Percentiles rank a stretch among this genome's conserved stretches.
Evolutionary conservation across 2,329 filamentous ascomycete genomes (phyloP).

Genomic region (Colletotrichum liaoningense): DNA sequence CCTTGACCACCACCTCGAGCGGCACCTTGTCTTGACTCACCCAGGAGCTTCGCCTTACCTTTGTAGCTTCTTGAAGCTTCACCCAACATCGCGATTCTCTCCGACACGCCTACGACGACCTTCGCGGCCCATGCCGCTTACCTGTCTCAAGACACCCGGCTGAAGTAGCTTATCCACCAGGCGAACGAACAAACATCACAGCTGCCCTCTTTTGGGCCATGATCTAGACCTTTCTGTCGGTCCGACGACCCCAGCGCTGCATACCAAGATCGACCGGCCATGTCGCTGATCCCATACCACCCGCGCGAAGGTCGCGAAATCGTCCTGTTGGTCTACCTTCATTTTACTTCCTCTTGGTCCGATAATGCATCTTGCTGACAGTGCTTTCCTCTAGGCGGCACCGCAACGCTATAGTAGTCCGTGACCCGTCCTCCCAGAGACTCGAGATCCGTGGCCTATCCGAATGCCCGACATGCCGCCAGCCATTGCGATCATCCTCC

Average conservation of each 20-base stretch:
- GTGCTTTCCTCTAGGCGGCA: slow-evolving; percentile 74
- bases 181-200: not conserved
- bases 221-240: not conserved
- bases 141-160: not conserved
- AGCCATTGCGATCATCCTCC: slow-evolving; percentile 68
- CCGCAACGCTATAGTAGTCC: slow-evolving; percentile 91
- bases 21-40: not conserved
- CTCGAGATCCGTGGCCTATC: slow-evolving; percentile 83
- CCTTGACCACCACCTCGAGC: not conserved
- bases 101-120: too few relatives aligned
- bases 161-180: not conserved
- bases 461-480: slow-evolving; percentile 93
- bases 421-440: slow-evolving; percentile 85
- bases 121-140: not conserved
- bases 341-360: not conserved
- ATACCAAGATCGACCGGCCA: slow-evolving; percentile 34
- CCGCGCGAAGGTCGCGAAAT: slow-evolving; percentile 80
- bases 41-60: not conserved
- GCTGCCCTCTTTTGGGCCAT: not conserved
- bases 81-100: too few relatives aligned
- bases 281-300: slow-evolving; percentile 83
- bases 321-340: slow-evolving; percentile 74
- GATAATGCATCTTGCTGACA: not conserved
- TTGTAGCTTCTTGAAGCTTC: not conserved
- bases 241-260: slow-evolving; percentile 21